These are phyloP conservation scores for Cenchrus purpureus DNA, from an alignment of 176 grass and related monocot genomes.

Conservation along the genomic window DNA sequence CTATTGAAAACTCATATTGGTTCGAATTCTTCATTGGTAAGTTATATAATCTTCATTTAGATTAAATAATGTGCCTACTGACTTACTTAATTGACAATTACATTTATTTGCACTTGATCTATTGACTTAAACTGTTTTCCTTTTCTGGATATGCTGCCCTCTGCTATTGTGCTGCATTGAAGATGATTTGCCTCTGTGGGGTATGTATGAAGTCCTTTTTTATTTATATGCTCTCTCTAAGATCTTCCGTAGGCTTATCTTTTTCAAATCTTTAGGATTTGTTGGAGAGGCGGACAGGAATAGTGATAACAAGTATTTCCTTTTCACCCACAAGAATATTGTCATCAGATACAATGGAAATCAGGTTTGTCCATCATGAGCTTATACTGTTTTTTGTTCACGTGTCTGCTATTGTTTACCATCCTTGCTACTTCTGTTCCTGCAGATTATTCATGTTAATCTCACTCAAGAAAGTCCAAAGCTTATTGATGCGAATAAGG, in stretches of 20 bases:
- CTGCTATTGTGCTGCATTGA: conserved; percentile 29
- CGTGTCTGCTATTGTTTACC: conserved; percentile 14
- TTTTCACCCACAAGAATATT: conserved; percentile 94
- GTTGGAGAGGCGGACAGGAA: conserved; percentile 89
- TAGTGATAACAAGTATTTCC: conserved; percentile 79
- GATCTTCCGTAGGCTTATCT: conserved; percentile 19
- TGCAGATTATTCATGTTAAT: conserved; percentile 86
- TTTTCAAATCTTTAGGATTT: conserved; percentile 64
- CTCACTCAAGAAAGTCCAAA: conserved; percentile 81
- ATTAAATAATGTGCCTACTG: not conserved
- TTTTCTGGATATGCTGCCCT: conserved; percentile 21
- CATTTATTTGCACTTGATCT: not conserved
- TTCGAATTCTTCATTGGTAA: conserved; percentile 98
- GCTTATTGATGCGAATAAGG: conserved; percentile 69
- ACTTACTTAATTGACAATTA: conserved; percentile 17
- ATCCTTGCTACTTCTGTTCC: conserved; percentile 15
- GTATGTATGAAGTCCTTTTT: conserved; percentile 58
- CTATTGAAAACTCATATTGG: conserved; percentile 91
- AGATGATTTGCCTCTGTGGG: conserved; percentile 98
- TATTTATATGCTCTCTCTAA: conserved; percentile 33
- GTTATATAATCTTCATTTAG: conserved; percentile 8
- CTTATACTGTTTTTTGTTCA: conserved; percentile 5
- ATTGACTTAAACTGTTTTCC: conserved; percentile 11
- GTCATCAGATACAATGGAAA: conserved; percentile 81
- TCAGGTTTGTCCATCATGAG: conserved; percentile 56